Evolutionary conservation across 2,329 filamentous ascomycete genomes (phyloP).

Genomic region (Ophiobolus disseminans): DNA sequence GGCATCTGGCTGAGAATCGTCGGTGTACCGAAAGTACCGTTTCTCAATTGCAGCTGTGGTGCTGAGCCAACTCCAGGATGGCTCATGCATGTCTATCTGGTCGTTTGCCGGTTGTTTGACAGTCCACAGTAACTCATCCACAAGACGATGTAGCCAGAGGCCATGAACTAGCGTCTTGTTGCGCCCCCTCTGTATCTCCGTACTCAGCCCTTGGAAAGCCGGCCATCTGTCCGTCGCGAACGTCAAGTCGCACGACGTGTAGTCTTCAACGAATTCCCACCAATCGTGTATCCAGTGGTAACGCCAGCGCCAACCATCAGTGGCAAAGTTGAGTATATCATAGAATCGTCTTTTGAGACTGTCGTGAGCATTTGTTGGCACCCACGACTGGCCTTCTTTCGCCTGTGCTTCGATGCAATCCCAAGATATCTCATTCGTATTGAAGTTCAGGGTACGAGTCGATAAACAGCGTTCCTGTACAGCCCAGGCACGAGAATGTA

Average conservation of each 20-base stretch:
- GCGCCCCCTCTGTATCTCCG: neutral
- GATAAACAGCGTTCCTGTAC: conserved; percentile 8
- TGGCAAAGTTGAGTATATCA: neutral
- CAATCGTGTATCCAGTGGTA: neutral
- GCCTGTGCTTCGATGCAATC: conserved; percentile 5
- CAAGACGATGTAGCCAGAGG: neutral
- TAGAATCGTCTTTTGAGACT: neutral
- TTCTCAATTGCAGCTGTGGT: neutral
- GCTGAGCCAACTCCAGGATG: conserved; percentile 11
- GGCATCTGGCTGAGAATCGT: neutral
- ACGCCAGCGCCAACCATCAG: neutral
- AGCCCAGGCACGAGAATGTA: conserved; percentile 6
- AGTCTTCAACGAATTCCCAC: conserved; percentile 4
- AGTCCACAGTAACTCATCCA: neutral
- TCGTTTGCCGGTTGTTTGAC: neutral
- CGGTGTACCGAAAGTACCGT: neutral
- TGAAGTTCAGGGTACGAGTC: conserved; percentile 3
- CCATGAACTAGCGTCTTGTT: neutral
- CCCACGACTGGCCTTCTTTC: neutral
- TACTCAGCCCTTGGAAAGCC: conserved; percentile 7
- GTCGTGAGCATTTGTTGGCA: neutral
- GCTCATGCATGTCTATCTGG: neutral
- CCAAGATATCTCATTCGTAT: neutral
- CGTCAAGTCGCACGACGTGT: conserved; percentile 5
- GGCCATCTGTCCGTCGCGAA: conserved; percentile 9